Percentiles rank a stretch among this genome's conserved stretches.
Conservation (phyloP, 2,329 filamentous ascomycete species). For the Colletotrichum simmondsii region DNA sequence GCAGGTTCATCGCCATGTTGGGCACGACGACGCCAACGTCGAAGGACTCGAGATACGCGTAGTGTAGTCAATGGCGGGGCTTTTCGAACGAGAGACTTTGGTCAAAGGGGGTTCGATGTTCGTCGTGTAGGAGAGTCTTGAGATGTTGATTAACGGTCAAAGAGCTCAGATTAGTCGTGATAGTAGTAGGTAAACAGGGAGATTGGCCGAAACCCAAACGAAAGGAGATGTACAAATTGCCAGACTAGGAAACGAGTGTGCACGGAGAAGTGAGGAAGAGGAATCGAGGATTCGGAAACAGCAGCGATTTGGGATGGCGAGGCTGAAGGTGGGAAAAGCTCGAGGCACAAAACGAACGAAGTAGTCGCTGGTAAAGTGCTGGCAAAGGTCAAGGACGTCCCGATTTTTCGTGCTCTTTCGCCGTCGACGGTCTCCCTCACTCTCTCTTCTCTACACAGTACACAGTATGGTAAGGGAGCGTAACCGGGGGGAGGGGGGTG, state of each 20-base stretch:
- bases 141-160: not conserved
- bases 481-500: conserved; percentile 7
- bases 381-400: not conserved
- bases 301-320: conserved; percentile 6
- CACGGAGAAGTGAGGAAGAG: conserved; percentile 22
- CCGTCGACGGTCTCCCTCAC: not conserved
- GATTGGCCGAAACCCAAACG: conserved; percentile 22
- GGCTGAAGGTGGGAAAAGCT: conserved; percentile 18
- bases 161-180: conserved; percentile 25
- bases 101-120: not conserved
- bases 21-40: conserved; percentile 39
- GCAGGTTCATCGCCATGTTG: conserved; percentile 71
- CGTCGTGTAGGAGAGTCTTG: not conserved
- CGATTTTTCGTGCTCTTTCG: conserved; percentile 1
- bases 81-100: not conserved
- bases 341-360: conserved; percentile 23
- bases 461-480: conserved; percentile 9
- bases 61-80: conserved; percentile 2
- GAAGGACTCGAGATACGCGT: conserved; percentile 8
- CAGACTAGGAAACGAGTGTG: conserved; percentile 29
- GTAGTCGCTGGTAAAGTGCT: conserved; percentile 4
- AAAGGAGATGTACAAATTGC: conserved; percentile 22
- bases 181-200: not conserved
- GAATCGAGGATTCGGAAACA: not conserved
- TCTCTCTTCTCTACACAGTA: not conserved